These are phyloP conservation scores for Xylaria sp. DNA, from an alignment of 2,329 filamentous ascomycete genomes.

Conservation along the genomic window DNA sequence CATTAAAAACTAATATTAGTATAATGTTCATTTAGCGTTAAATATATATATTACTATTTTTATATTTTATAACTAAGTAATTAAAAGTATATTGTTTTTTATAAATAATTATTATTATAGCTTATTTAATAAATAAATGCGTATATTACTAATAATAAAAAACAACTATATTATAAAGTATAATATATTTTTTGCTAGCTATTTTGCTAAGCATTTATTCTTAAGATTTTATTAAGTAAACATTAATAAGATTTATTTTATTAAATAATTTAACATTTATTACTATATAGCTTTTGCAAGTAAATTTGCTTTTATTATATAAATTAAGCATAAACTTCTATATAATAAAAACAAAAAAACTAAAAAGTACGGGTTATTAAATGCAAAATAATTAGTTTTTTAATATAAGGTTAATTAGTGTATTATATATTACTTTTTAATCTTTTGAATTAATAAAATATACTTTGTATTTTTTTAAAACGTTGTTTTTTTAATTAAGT, in stretches of 20 bases:
- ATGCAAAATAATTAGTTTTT: constrained; percentile 1
- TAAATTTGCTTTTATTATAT: too few relatives aligned
- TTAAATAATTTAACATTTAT: neutral
- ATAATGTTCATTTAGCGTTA: constrained; percentile 17
- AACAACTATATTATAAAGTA: neutral
- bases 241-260: neutral
- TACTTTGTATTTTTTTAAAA: constrained; percentile 1
- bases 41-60: constrained; percentile 17
- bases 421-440: constrained; percentile 2
- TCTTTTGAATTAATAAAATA: constrained; percentile 17
- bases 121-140: neutral
- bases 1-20: neutral
- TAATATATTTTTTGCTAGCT: neutral
- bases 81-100: too few relatives aligned
- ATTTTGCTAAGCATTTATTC: neutral
- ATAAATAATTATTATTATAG: too few relatives aligned
- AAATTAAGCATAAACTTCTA: neutral
- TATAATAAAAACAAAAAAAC: constrained; percentile 16
- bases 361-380: too few relatives aligned
- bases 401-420: neutral
- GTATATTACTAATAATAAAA: neutral
- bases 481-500: constrained; percentile 8
- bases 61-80: constrained; percentile 15
- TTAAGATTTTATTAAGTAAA: neutral
- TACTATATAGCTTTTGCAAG: constrained; percentile 3